phyloP scores from a whole-genome alignment of 352 stramenopile genomes.

The Pythium pectinolyticum region DNA sequence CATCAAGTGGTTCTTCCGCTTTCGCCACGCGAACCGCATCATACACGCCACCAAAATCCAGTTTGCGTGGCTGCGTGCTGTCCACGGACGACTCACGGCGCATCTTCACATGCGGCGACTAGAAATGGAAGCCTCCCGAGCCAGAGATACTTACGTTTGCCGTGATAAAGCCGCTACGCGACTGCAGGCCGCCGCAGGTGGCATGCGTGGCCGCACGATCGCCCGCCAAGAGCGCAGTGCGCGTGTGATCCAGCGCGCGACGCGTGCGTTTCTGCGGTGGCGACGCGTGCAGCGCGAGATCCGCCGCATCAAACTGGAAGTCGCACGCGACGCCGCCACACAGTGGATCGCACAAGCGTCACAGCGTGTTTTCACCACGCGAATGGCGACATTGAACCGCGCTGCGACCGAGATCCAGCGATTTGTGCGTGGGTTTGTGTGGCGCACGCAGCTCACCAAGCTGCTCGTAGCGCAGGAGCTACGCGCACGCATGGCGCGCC shows the following conservation, averaged over 20 bases:
- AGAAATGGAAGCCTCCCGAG: conserved; percentile 1
- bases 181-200: conserved; percentile 58
- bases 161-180: conserved; percentile 38
- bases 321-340: conserved; percentile 24
- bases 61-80: conserved; percentile 69
- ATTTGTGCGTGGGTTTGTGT: conserved; percentile 41
- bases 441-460: conserved; percentile 35
- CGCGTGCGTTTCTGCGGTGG: conserved; percentile 41
- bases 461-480: conserved; percentile 41
- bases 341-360: conserved; percentile 35
- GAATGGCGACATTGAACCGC: conserved; percentile 37
- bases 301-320: conserved; percentile 30
- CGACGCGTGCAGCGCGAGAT: conserved; percentile 43
- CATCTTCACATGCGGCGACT: conserved; percentile 45
- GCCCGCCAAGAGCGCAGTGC: conserved; percentile 43
- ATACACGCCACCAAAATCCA: conserved; percentile 48
- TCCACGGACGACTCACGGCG: conserved; percentile 40
- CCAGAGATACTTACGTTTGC: conserved; percentile 24
- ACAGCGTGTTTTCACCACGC: conserved; percentile 24
- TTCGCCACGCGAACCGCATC: conserved; percentile 45
- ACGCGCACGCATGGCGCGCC: conserved; percentile 49
- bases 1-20: conserved; percentile 81
- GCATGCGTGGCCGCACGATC: conserved; percentile 39
- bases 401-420: conserved; percentile 65
- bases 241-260: conserved; percentile 43